Conservation (phyloP, 2,329 filamentous ascomycete genomes). For the Magnaporthiopsis rhizophila region DNA sequence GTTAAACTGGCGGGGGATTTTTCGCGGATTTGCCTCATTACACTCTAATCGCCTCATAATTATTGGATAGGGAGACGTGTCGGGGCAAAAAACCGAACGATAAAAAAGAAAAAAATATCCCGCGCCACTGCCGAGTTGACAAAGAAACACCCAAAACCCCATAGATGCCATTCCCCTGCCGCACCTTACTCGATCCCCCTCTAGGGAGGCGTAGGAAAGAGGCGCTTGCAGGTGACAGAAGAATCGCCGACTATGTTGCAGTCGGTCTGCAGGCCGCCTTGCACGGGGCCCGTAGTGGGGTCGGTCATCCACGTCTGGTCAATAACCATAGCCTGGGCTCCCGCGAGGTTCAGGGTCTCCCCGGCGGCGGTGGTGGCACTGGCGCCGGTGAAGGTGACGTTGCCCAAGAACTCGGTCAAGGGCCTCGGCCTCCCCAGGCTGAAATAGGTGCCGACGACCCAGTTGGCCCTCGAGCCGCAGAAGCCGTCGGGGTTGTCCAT, state of each 20-base stretch:
- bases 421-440: slow-evolving; percentile 14
- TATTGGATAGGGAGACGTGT: no score
- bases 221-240: background rate
- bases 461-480: slow-evolving; percentile 19
- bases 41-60: no score
- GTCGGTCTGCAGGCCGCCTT: background rate
- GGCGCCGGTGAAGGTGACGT: slow-evolving; percentile 20
- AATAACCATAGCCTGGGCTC: background rate
- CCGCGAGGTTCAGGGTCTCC: background rate
- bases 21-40: no score
- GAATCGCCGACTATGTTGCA: background rate
- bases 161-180: background rate
- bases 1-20: no score
- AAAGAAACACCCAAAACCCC: no score
- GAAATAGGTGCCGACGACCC: slow-evolving; percentile 21
- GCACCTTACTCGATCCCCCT: background rate
- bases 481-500: slow-evolving; percentile 22
- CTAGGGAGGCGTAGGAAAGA: background rate
- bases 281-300: background rate
- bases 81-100: no score
- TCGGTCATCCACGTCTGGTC: background rate
- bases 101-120: no score
- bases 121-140: no score
- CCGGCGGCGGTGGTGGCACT: slow-evolving; percentile 21
- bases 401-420: slow-evolving; percentile 17